Evolutionary conservation across 2,329 filamentous ascomycete genomes (phyloP), one percentile per base, ranked within the genome.

Genomic region (Penicillium hordei): DNA sequence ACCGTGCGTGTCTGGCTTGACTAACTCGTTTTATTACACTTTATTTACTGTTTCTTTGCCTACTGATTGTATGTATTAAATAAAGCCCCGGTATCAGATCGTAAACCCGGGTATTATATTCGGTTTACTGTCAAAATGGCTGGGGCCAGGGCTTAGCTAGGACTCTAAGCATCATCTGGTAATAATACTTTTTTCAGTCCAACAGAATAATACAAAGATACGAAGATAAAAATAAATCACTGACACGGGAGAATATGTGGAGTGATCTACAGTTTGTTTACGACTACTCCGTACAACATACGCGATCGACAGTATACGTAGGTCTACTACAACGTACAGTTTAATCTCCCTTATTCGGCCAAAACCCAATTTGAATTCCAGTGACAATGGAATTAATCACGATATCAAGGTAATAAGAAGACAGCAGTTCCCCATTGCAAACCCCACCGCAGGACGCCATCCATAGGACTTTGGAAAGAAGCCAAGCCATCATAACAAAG

Each of bases 391-490:
- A 48, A 40, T 51, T 27, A 36, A 43, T 44, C 34, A 38, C 52
- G 55, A 65, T 62, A 55, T 56, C 34, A 50, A 60, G 38, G 60
- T n/a, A 55, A 52, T 46, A 64, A 56, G 23, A 59, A 48, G 48
- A 55, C 34, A n/a, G 62, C 61, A 61, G 65, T 67, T 69, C 68
- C 69, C 70, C 66, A 58, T 64, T 62, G 52, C 58, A 67, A 69
- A 68, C 68, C 70, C 72, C 70, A 71, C 69, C 72, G 60, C 68
- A 70, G 53, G 68, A 75, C 72, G 72, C 71, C 72, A 70, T 65
- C 68, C 69, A 60, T 65, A 67, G 68, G 56, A 73, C 63, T 64
- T 61, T 60, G 55, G 50, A 59, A 57, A 58, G 60, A 60, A 66
- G 68, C 51, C 45, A 63, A 61, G 49, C 45, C 54, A 57, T 59